Evolutionary conservation across 495 filamentous ascomycete genomes (phyloP).

Genomic region (Viridothelium virens): DNA sequence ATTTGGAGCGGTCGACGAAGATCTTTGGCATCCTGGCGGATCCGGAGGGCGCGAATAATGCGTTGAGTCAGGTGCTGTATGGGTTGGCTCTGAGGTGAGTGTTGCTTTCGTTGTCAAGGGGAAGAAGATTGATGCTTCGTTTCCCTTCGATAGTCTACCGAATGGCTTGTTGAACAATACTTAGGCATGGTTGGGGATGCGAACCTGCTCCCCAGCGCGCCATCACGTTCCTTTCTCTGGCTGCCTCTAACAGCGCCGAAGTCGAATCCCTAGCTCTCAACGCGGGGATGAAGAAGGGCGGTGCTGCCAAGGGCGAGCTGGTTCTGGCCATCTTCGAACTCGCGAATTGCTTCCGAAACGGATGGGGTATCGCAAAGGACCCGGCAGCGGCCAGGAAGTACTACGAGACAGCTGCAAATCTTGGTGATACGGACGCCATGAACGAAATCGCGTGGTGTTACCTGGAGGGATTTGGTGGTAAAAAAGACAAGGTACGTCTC

Average conservation of each 20-base stretch:
- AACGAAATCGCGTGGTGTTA: slow-evolving; percentile 97
- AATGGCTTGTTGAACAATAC: not conserved
- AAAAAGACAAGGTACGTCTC: slow-evolving; percentile 88
- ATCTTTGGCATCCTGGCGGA: slow-evolving; percentile 87
- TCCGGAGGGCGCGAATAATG: slow-evolving; percentile 77
- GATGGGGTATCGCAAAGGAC: slow-evolving; percentile 89
- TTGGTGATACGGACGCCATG: slow-evolving; percentile 96
- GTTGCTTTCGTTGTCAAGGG: slow-evolving; percentile 27
- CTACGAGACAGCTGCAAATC: slow-evolving; percentile 92
- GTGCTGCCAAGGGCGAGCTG: slow-evolving; percentile 91
- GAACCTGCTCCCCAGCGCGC: slow-evolving; percentile 61
- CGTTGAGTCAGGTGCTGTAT: slow-evolving; percentile 91
- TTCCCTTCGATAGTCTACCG: not conserved
- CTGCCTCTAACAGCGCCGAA: slow-evolving; percentile 82
- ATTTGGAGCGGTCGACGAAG: slow-evolving; percentile 64
- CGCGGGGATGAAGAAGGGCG: slow-evolving; percentile 88
- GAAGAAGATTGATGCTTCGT: not conserved
- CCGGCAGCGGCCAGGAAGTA: slow-evolving; percentile 84
- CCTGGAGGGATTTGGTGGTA: slow-evolving; percentile 84
- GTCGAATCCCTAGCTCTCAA: slow-evolving; percentile 76
- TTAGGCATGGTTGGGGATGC: slow-evolving; percentile 87
- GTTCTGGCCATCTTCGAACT: slow-evolving; percentile 95
- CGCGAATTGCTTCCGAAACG: slow-evolving; percentile 92
- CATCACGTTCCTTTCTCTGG: slow-evolving; percentile 73
- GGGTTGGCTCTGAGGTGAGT: slow-evolving; percentile 84